A percentile compares a stretch with the other conserved stretches of the same genome.
These are phyloP conservation scores for Irpex rosettiformis DNA, from an alignment of 1,284 basidiomycete species.

Conservation along the genomic window DNA sequence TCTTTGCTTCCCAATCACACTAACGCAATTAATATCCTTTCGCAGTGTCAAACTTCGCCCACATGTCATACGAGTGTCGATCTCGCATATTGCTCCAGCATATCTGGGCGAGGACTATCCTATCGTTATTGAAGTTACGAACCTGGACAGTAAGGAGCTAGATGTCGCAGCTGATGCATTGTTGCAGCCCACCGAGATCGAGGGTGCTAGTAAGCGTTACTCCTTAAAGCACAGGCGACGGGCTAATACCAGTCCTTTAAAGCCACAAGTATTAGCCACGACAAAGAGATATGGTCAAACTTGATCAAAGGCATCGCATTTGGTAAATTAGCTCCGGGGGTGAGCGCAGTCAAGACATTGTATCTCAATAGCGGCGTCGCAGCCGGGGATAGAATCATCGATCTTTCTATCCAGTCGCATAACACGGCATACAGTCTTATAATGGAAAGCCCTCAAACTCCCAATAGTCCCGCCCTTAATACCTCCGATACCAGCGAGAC, in stretches of 20 bases:
- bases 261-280: slow-evolving; percentile 66
- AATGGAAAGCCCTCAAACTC: slow-evolving; percentile 10
- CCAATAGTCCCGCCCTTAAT: slow-evolving; percentile 22
- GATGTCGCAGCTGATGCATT: slow-evolving; percentile 70
- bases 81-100: slow-evolving; percentile 62
- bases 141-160: slow-evolving; percentile 64
- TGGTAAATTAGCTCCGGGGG: slow-evolving; percentile 58
- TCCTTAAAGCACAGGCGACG: neutral
- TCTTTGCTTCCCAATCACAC: neutral
- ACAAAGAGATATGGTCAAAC: slow-evolving; percentile 58
- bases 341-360: slow-evolving; percentile 54
- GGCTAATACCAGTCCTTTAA: neutral
- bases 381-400: slow-evolving; percentile 63
- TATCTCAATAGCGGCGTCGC: slow-evolving; percentile 55
- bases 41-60: slow-evolving; percentile 65
- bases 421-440: slow-evolving; percentile 21
- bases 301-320: slow-evolving; percentile 71
- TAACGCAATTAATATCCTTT: neutral
- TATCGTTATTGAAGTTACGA: slow-evolving; percentile 63
- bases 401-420: slow-evolving; percentile 71
- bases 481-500: slow-evolving; percentile 52
- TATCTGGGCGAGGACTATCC: slow-evolving; percentile 78
- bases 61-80: slow-evolving; percentile 51
- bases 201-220: slow-evolving; percentile 59
- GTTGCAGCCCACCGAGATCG: slow-evolving; percentile 75